Evolutionary conservation across 306 rosid species (phyloP).

Genomic region (Senna tora): DNA sequence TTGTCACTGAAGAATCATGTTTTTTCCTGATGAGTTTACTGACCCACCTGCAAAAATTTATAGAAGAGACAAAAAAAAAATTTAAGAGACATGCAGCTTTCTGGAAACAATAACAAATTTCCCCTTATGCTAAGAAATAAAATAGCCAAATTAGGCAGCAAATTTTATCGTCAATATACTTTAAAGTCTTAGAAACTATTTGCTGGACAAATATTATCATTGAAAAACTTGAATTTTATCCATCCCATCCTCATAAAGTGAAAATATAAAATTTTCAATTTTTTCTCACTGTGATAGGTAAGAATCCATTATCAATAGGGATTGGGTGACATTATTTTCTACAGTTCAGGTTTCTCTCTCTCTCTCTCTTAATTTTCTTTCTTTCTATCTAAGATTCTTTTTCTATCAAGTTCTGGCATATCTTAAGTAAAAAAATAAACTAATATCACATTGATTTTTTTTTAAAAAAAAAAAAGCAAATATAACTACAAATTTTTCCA

Average conservation of each 20-base stretch:
- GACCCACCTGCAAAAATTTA: slow-evolving; percentile 85
- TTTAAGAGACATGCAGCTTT: slow-evolving; percentile 4
- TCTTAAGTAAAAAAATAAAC: no score
- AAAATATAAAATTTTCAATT: slow-evolving; percentile 6
- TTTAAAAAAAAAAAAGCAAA: background rate
- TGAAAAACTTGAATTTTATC: slow-evolving; percentile 4
- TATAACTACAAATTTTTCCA: background rate
- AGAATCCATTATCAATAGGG: background rate
- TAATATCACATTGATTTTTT: no score
- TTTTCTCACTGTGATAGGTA: background rate
- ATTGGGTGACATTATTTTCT: background rate
- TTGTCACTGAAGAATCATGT: slow-evolving; percentile 95
- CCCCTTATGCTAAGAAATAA: slow-evolving; percentile 21
- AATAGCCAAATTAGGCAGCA: slow-evolving; percentile 8
- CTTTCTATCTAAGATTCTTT: no score
- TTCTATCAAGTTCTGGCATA: background rate
- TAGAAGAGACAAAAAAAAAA: slow-evolving; percentile 12
- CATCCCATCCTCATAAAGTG: slow-evolving; percentile 1
- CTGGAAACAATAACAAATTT: slow-evolving; percentile 1
- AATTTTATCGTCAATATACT: background rate
- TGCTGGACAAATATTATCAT: slow-evolving; percentile 4
- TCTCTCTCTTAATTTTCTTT: no score
- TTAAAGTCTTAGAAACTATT: background rate
- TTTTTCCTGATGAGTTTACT: slow-evolving; percentile 96
- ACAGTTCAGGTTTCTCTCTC: background rate